Evolutionary conservation across 306 rosid species (phyloP).

Genomic region (Hippophae rhamnoides): DNA sequence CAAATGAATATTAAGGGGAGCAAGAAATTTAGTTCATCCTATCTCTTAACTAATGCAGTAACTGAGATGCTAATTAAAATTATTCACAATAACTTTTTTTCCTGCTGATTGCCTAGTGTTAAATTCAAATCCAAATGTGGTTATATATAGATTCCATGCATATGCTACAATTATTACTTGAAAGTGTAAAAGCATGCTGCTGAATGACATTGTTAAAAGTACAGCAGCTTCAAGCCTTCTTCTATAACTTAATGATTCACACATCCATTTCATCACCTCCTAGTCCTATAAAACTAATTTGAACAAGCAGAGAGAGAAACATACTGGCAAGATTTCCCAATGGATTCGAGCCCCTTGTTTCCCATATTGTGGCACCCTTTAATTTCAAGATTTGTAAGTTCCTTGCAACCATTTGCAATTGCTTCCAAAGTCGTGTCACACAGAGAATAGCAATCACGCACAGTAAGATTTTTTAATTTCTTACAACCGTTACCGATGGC

Average conservation of each 20-base stretch:
- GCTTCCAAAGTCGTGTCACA: conserved; percentile 87
- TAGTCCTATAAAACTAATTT: conserved; percentile 16
- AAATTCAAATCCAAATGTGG: no score
- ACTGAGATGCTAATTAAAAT: neutral
- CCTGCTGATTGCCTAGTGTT: no score
- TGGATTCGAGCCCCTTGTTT: conserved; percentile 63
- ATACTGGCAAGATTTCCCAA: conserved; percentile 85
- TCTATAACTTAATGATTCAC: neutral
- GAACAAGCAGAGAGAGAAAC: conserved; percentile 26
- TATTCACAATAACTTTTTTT: no score
- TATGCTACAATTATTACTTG: no score
- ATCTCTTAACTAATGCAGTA: neutral
- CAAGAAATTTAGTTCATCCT: conserved; percentile 1
- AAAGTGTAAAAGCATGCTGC: conserved; percentile 1
- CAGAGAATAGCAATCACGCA: conserved; percentile 82
- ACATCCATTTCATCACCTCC: conserved; percentile 10
- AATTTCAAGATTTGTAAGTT: conserved; percentile 83
- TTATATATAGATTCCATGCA: no score
- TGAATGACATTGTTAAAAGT: neutral
- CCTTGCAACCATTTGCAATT: conserved; percentile 85
- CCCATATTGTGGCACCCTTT: conserved; percentile 96
- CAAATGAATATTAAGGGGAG: neutral
- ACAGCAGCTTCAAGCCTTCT: neutral
- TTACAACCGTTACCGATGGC: conserved; percentile 77
- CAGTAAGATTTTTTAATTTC: conserved; percentile 75